phyloP scores from a whole-genome alignment of 2,329 filamentous ascomycete genomes.

The Diplodia scrobiculata region DNA sequence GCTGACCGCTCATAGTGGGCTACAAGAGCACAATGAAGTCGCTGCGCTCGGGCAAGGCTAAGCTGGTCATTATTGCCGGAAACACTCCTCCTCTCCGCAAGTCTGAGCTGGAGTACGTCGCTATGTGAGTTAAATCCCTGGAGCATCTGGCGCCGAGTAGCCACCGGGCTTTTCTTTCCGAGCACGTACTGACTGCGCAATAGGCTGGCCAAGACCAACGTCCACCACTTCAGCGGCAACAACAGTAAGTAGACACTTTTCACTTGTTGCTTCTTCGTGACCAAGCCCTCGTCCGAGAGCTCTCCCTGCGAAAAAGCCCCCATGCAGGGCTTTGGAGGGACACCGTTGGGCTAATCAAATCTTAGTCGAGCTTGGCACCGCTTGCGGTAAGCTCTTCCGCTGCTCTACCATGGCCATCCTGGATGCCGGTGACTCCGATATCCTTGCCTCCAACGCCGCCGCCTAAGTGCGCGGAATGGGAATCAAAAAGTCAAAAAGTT shows the following conservation, averaged over 20 bases:
- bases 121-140: conserved; percentile 29
- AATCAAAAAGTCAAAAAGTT: neutral
- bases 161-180: no score
- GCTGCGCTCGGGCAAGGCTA: conserved; percentile 94
- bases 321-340: conserved; percentile 82
- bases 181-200: no score
- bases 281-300: conserved; percentile 33
- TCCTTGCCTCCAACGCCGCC: conserved; percentile 71
- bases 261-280: neutral
- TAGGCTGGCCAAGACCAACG: conserved; percentile 77
- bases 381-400: conserved; percentile 98
- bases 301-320: conserved; percentile 90
- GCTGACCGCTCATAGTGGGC: conserved; percentile 56
- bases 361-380: conserved; percentile 93
- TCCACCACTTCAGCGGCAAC: conserved; percentile 98
- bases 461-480: conserved; percentile 40
- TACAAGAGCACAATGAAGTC: conserved; percentile 87
- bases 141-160: no score
- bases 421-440: conserved; percentile 96
- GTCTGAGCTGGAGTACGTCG: conserved; percentile 84
- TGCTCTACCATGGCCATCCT: conserved; percentile 97
- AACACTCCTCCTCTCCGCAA: conserved; percentile 98
- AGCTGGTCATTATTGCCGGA: conserved; percentile 92
- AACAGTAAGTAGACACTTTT: conserved; percentile 74
- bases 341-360: conserved; percentile 60